Base-by-base conservation (phyloP, 495 filamentous ascomycete genomes). In the Talaromyces ruber region DNA sequence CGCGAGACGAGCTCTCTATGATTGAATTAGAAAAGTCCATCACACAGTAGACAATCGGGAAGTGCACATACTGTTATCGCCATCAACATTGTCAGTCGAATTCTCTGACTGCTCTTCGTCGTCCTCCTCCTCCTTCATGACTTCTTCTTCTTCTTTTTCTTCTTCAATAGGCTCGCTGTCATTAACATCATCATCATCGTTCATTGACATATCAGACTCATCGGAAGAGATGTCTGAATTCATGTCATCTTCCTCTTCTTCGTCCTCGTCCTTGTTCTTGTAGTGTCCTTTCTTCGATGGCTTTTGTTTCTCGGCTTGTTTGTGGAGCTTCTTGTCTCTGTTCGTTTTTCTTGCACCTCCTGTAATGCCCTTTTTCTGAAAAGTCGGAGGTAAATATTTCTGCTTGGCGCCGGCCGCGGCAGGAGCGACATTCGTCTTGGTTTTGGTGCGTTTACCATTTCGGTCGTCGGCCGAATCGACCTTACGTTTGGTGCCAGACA, bases 1-100 rank as follows among this genome's bases (percentile, higher is more conserved):
- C 93, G 67, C 85, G 86, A 3, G 93, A 96, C 26, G 70, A 76
- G 25, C 34, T 65, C 26, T 53, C 60, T 65, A 45, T 12, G 61
- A 16, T 54, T 28, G 22, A 2, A 12, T 54, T 28, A 62, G 57
- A 59, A 67, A 65, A 50, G 70, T 62, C 67, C 66, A 71, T 62
- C 12, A 63, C 3, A 58, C 29, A 34, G 52, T 64, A 68, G 65
- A 34, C 32, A 16, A 34, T 12, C n/a, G 16, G 54, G 16, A 37
- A 50, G 21, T 52, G 39, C 18, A 54, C 12, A 45, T 34, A 59
- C 53, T 47, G 34, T 57, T 63, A n/a, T 62, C 51, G 26, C 7
- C 29, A 28, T 62, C 51, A 18, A 11, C 29, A 18, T 28, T 21
- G 14, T 45, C 50, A 45, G 57, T 61, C 5, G 30, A 21, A 12